Evolutionary conservation across 768 basidiomycete genomes (phyloP).

Genomic region (Naganishia onofrii): DNA sequence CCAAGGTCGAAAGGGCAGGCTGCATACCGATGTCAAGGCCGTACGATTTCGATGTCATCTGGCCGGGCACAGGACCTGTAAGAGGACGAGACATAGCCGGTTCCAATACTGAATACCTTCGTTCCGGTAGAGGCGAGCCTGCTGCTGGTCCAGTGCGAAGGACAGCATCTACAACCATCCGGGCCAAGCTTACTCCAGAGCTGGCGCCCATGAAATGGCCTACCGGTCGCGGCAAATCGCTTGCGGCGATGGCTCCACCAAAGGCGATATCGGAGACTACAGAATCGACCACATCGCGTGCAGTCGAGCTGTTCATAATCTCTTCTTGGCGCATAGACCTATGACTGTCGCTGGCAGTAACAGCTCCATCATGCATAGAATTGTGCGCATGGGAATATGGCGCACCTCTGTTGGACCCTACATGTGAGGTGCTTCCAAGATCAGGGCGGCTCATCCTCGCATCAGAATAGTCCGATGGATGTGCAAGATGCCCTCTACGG

Average conservation of each 20-base stretch:
- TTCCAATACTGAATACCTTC: conserved; percentile 8
- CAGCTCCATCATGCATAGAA: background rate
- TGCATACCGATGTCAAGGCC: background rate
- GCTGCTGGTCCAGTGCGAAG: conserved; percentile 43
- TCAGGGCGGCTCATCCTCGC: background rate
- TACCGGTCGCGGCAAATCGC: conserved; percentile 10
- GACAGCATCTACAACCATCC: conserved; percentile 50
- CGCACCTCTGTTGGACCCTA: background rate
- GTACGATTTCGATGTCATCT: background rate
- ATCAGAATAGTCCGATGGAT: conserved; percentile 3
- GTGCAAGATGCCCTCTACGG: background rate
- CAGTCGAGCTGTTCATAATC: background rate
- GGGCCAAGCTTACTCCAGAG: conserved; percentile 29
- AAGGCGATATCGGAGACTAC: conserved; percentile 28
- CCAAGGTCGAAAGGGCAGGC: background rate
- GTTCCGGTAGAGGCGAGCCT: conserved; percentile 23
- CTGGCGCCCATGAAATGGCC: conserved; percentile 32
- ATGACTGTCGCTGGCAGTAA: background rate
- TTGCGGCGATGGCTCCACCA: conserved; percentile 15
- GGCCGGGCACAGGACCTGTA: background rate
- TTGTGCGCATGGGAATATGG: background rate
- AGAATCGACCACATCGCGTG: conserved; percentile 16
- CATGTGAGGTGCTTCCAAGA: background rate
- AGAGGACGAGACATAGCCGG: conserved; percentile 16
- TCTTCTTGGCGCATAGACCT: background rate